Conservation (phyloP, 2,329 filamentous ascomycete species). For the Aspergillus floridensis region DNA sequence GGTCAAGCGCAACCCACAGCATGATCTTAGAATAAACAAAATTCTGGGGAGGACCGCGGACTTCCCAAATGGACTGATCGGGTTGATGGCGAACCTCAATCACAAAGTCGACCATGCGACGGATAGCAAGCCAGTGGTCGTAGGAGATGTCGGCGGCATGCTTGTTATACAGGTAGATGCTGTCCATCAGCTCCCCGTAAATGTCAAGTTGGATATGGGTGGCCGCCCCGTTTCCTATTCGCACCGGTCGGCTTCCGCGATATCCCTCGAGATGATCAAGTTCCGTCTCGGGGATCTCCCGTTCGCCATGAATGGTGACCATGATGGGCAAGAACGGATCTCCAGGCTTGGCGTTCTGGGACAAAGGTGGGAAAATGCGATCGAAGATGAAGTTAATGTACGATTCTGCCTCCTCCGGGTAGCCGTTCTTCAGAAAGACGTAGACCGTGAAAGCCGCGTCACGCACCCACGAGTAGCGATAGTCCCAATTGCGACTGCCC, state of each 20-base stretch:
- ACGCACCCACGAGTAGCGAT: slow-evolving; percentile 68
- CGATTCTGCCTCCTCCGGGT: slow-evolving; percentile 70
- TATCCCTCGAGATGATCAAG: slow-evolving; percentile 71
- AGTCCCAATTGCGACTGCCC: slow-evolving; percentile 55
- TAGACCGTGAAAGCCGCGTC: slow-evolving; percentile 78
- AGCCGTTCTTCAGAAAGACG: slow-evolving; percentile 71
- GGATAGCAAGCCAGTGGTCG: slow-evolving; percentile 71
- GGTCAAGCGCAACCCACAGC: slow-evolving; percentile 79
- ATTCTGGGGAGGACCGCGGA: slow-evolving; percentile 56
- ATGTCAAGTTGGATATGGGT: slow-evolving; percentile 73
- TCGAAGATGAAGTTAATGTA: slow-evolving; percentile 78
- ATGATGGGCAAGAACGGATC: slow-evolving; percentile 69
- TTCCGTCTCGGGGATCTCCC: slow-evolving; percentile 69
- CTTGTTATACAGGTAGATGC: slow-evolving; percentile 75
- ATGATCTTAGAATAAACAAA: slow-evolving; percentile 81
- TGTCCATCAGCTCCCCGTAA: slow-evolving; percentile 75
- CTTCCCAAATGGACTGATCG: slow-evolving; percentile 84
- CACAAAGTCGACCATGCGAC: slow-evolving; percentile 60
- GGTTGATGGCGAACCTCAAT: slow-evolving; percentile 64
- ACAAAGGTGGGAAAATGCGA: slow-evolving; percentile 52
- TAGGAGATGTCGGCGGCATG: slow-evolving; percentile 74
- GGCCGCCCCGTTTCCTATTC: slow-evolving; percentile 74
- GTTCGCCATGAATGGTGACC: slow-evolving; percentile 75
- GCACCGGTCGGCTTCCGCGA: slow-evolving; percentile 66
- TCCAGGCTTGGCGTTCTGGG: slow-evolving; percentile 53